Base-by-base conservation (phyloP, 2,329 filamentous ascomycete genomes). In the Huntiella bhutanensis region DNA sequence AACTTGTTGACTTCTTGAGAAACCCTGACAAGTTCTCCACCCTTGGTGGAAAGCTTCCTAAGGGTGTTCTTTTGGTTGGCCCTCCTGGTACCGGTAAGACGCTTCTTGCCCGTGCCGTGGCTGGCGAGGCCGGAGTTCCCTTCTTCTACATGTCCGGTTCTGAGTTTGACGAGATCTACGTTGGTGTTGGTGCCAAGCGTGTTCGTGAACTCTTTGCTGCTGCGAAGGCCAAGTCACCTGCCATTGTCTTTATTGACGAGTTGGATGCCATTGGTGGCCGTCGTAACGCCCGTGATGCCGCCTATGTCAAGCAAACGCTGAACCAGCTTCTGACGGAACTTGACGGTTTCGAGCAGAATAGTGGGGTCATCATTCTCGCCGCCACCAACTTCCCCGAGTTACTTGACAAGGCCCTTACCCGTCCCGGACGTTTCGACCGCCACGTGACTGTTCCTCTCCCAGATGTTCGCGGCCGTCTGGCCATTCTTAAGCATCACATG, bases 101-200 rank as follows among this genome's bases (percentile, higher is more conserved):
- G 10, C 74, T 98, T 36, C 74, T 98, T 51, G 91, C 91, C 52
- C 80, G 91, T 56, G 92, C 91, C 47, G 91, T 98, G 51, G 91
- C 91, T 41, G 91, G 91, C 45, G 91, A 98, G 66, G 87, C 91
- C 46, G 91, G 88, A 47, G 91, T 98, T 13, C 91, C 91, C 1
- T 98, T 98, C 71, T 98, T 96, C 71, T 98, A 95, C 71, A 96
- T 98, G 88, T 98, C 91, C 57, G 91, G 91, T 43, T 93, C 85
- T 49, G 91, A 98, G 61, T 98, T 98, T 58, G 91, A 98, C 57
- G 91, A 98, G 63, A 81, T 98, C 45, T 98, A 95, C 57, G 92
- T 98, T 33, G 91, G 91, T 58, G 91, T 98, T 46, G 86, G 87
- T 58, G 86, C 86, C 40, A 94, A 98, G 69, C 82, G 91, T 57